Percentiles rank a stretch among this genome's conserved stretches.
These are phyloP conservation scores for Magnaporthiopsis rhizophila DNA, from an alignment of 2,329 filamentous ascomycete genomes.

Conservation along the genomic window DNA sequence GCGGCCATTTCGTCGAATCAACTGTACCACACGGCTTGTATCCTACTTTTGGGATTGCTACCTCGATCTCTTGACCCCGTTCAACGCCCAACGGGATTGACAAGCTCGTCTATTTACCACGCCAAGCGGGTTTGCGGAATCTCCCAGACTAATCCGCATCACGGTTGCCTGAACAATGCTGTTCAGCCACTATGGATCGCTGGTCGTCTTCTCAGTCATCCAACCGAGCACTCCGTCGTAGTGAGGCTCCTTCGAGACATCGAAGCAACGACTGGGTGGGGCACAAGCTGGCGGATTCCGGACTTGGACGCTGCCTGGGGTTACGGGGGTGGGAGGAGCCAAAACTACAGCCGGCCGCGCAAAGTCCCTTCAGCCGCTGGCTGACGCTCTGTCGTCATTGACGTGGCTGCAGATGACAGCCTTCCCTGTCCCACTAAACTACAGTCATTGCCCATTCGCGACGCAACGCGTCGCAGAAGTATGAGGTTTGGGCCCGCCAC, in stretches of 20 bases:
- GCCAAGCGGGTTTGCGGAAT: constrained; percentile 48
- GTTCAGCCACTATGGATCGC: constrained; percentile 51
- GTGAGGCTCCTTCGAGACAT: constrained; percentile 39
- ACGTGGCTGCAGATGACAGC: not conserved
- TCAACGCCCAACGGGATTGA: constrained; percentile 13
- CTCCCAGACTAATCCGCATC: constrained; percentile 45
- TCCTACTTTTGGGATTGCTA: constrained; percentile 39
- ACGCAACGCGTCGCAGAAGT: not conserved
- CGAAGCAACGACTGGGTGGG: constrained; percentile 45
- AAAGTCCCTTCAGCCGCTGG: not conserved
- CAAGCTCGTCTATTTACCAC: constrained; percentile 42
- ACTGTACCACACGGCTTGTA: constrained; percentile 47
- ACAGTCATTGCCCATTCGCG: not conserved
- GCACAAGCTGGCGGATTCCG: constrained; percentile 41
- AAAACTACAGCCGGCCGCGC: not conserved
- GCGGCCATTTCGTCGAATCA: constrained; percentile 50
- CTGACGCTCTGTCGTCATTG: not conserved
- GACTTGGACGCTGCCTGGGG: constrained; percentile 39
- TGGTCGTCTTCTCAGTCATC: constrained; percentile 44
- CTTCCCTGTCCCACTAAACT: not conserved
- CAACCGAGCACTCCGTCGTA: constrained; percentile 29
- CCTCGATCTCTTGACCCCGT: constrained; percentile 20
- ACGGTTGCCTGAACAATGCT: constrained; percentile 48
- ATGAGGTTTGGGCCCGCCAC: not conserved
- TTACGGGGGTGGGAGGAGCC: constrained; percentile 19